A percentile compares a stretch with the other conserved stretches of the same genome.
phyloP scores from a whole-genome alignment of 2,329 filamentous ascomycete species.

The Bipolaris zeicola region DNA sequence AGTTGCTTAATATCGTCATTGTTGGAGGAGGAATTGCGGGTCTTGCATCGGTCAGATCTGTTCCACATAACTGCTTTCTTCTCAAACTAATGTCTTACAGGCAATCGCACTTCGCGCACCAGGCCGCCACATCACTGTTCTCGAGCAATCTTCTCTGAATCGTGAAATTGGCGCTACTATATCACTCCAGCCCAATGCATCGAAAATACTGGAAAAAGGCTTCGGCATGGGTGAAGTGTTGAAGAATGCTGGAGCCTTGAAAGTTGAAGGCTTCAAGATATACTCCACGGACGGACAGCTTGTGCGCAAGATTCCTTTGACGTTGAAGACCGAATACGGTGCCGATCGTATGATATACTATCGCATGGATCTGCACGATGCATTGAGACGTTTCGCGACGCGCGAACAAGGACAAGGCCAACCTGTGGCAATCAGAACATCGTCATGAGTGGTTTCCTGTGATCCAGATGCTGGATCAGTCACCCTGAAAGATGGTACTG shows the following conservation, averaged over 20 bases:
- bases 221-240: slow-evolving; percentile 42
- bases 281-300: slow-evolving; percentile 38
- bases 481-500: slow-evolving; percentile 52
- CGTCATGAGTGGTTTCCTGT: slow-evolving; percentile 51
- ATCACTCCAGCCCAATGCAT: slow-evolving; percentile 52
- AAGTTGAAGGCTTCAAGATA: slow-evolving; percentile 48
- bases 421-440: slow-evolving; percentile 47
- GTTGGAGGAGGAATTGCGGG: slow-evolving; percentile 33
- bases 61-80: no score
- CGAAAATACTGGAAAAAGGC: slow-evolving; percentile 38
- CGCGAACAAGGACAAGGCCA: slow-evolving; percentile 33
- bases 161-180: slow-evolving; percentile 50
- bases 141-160: slow-evolving; percentile 40
- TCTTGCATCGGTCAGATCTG: slow-evolving; percentile 20
- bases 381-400: slow-evolving; percentile 54
- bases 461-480: slow-evolving; percentile 50
- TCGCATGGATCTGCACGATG: slow-evolving; percentile 49
- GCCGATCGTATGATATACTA: slow-evolving; percentile 52
- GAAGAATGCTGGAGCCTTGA: slow-evolving; percentile 37
- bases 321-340: slow-evolving; percentile 39
- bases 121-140: slow-evolving; percentile 44
- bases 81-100: no score
- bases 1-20: slow-evolving; percentile 40
- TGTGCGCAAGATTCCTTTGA: slow-evolving; percentile 41
- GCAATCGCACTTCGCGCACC: slow-evolving; percentile 44